Conservation (phyloP, 176 grass and related monocot species). For the Tillandsia fasciculata region DNA sequence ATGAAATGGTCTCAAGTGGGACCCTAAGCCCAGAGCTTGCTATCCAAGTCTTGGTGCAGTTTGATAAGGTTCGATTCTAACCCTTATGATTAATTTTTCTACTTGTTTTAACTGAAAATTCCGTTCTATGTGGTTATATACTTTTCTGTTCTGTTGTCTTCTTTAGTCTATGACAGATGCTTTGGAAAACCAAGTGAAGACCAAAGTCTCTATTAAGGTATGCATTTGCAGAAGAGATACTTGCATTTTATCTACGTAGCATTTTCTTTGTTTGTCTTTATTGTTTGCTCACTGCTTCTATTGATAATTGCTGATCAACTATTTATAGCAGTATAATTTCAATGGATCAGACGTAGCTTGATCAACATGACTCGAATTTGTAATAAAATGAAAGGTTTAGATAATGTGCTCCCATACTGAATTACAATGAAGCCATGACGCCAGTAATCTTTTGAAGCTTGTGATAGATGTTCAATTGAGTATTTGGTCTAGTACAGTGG, state of each 20-base stretch:
- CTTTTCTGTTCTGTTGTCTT: conserved; percentile 6
- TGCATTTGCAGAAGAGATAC: conserved; percentile 4
- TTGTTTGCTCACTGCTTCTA: background rate
- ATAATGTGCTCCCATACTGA: no score
- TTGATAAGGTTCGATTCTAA: conserved; percentile 56
- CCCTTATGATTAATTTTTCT: background rate
- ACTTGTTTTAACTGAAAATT: conserved; percentile 1
- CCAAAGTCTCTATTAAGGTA: conserved; percentile 71
- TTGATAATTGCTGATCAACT: background rate
- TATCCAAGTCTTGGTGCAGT: conserved; percentile 74
- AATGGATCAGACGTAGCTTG: background rate
- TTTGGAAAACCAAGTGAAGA: conserved; percentile 66
- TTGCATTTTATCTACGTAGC: background rate
- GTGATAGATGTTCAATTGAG: no score
- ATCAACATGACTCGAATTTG: background rate
- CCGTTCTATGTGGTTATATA: background rate
- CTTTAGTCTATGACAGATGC: conserved; percentile 64
- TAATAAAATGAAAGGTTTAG: no score
- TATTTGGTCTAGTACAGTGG: no score
- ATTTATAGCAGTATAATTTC: background rate
- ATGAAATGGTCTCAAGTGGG: conserved; percentile 64
- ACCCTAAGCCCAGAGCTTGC: conserved; percentile 62
- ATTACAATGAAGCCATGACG: no score
- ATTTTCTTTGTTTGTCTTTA: background rate
- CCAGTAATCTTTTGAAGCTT: no score